phyloP scores from a whole-genome alignment of 257 asterid species.

The Galeopsis tetrahit region DNA sequence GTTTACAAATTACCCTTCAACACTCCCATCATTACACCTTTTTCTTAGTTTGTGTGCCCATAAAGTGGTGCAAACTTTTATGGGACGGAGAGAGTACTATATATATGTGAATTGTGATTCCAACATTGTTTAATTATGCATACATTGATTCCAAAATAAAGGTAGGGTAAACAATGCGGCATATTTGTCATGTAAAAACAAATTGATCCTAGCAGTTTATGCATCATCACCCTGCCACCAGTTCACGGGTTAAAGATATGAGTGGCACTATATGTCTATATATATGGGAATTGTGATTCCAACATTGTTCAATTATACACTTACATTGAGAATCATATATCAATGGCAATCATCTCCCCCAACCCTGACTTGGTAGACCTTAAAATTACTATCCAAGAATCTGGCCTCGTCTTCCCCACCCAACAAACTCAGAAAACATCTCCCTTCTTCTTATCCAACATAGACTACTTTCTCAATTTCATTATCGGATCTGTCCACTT shows the following conservation, averaged over 20 bases:
- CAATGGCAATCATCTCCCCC: conserved; percentile 1
- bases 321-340: too few species aligned
- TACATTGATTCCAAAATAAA: background rate
- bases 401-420: conserved; percentile 4
- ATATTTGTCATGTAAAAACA: too few species aligned
- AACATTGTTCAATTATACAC: too few species aligned
- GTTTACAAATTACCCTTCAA: too few species aligned
- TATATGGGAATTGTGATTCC: background rate
- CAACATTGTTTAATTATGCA: too few species aligned
- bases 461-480: conserved; percentile 58
- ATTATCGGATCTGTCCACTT: conserved; percentile 54
- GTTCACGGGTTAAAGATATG: background rate
- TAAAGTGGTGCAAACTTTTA: too few species aligned
- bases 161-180: background rate
- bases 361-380: conserved; percentile 43
- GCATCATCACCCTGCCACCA: background rate
- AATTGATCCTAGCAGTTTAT: background rate
- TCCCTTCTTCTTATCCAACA: conserved; percentile 51
- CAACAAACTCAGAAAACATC: conserved; percentile 39
- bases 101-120: background rate
- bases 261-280: too few species aligned
- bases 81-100: too few species aligned
- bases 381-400: conserved; percentile 40
- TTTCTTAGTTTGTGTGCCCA: too few species aligned
- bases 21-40: too few species aligned